Evolutionary conservation across 805 yeast genomes (phyloP).

Genomic region (Brettanomyces naardenensis): DNA sequence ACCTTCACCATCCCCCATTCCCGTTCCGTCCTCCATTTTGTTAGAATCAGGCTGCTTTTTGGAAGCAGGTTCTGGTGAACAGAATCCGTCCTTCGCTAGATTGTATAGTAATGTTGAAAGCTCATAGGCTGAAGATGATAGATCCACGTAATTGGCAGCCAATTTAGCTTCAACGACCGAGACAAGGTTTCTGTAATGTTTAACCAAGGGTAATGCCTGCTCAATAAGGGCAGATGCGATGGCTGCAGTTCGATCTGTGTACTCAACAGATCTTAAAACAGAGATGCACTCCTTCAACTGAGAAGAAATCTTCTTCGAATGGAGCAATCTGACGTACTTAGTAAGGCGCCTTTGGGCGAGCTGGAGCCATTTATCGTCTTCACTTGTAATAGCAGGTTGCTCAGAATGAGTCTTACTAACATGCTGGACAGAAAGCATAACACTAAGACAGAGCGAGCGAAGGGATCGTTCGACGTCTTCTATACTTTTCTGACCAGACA

Average conservation of each 20-base stretch:
- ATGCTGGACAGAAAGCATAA: constrained; percentile 64
- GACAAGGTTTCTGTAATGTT: constrained; percentile 49
- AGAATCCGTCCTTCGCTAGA: constrained; percentile 77
- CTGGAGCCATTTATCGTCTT: constrained; percentile 49
- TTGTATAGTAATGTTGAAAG: constrained; percentile 48
- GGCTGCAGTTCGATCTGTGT: constrained; percentile 29
- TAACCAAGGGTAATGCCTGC: constrained; percentile 55
- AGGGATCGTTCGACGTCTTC: constrained; percentile 38
- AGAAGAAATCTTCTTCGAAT: constrained; percentile 10
- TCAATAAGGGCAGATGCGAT: constrained; percentile 40
- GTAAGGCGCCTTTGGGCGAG: constrained; percentile 37
- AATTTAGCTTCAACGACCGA: constrained; percentile 35
- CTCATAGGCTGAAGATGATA: constrained; percentile 55
- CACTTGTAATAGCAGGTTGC: constrained; percentile 28
- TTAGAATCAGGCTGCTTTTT: constrained; percentile 42
- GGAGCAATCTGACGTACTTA: constrained; percentile 31
- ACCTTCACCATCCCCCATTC: constrained; percentile 81
- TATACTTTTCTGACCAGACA: background rate
- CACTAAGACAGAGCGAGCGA: constrained; percentile 45
- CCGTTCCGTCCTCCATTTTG: constrained; percentile 79
- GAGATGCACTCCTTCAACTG: constrained; percentile 21
- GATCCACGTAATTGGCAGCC: constrained; percentile 40
- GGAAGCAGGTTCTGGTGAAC: constrained; percentile 77
- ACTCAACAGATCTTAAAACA: constrained; percentile 29
- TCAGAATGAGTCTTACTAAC: constrained; percentile 31